phyloP scores from a whole-genome alignment of 2,329 filamentous ascomycete species.

The Hypocreales sp. region DNA sequence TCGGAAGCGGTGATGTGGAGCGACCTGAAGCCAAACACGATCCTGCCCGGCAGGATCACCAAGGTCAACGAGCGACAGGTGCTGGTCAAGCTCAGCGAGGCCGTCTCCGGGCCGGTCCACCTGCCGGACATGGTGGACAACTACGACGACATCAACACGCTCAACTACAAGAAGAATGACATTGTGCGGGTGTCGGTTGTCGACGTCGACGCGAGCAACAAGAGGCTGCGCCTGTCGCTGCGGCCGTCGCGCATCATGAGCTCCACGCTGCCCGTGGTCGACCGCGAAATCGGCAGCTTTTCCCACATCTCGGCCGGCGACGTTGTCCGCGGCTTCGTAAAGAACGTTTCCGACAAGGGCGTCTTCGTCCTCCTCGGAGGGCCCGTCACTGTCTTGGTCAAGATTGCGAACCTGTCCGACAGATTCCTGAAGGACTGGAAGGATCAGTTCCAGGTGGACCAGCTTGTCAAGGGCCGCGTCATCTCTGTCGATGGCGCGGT shows the following conservation, averaged over 20 bases:
- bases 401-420: constrained; percentile 80
- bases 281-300: constrained; percentile 59
- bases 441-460: constrained; percentile 69
- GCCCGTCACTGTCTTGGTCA: constrained; percentile 66
- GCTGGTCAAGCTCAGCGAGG: constrained; percentile 71
- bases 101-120: constrained; percentile 63
- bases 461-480: constrained; percentile 80
- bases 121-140: constrained; percentile 77
- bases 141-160: constrained; percentile 64
- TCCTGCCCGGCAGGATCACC: constrained; percentile 70
- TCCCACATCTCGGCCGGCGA: constrained; percentile 64
- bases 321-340: constrained; percentile 80
- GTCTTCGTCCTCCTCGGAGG: constrained; percentile 76
- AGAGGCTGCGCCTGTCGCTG: constrained; percentile 66
- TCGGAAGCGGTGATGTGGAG: constrained; percentile 44
- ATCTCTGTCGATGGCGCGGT: constrained; percentile 51
- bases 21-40: constrained; percentile 60
- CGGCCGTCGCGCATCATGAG: constrained; percentile 81
- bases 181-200: constrained; percentile 78
- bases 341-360: constrained; percentile 77
- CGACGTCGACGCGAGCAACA: constrained; percentile 67
- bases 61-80: constrained; percentile 74
- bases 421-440: constrained; percentile 93
- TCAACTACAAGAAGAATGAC: constrained; percentile 67
- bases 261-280: constrained; percentile 65